Conservation (phyloP, 768 basidiomycete species). For the Leccinum truebloodii region DNA sequence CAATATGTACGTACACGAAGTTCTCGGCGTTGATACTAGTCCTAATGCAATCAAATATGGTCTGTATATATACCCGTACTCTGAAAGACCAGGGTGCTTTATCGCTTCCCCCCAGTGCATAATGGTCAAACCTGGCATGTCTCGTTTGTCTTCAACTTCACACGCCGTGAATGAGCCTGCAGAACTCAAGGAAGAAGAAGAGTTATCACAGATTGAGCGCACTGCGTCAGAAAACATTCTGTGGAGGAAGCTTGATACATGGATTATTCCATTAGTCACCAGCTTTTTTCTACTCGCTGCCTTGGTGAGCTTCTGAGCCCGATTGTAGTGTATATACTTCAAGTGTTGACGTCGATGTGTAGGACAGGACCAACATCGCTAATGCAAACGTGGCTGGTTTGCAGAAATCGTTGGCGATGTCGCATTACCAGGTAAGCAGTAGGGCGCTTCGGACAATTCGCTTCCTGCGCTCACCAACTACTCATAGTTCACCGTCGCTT, state of each 20-base stretch:
- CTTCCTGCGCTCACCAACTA: background rate
- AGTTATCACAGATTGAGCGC: constrained; percentile 9
- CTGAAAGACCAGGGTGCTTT: background rate
- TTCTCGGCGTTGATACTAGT: no score
- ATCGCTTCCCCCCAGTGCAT: background rate
- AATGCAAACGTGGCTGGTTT: constrained; percentile 65
- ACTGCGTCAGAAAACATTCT: constrained; percentile 37
- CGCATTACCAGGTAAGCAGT: constrained; percentile 28
- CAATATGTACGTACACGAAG: no score
- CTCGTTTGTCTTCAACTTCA: background rate
- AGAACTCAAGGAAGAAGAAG: constrained; percentile 3
- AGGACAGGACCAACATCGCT: constrained; percentile 49
- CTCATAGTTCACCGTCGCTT: constrained; percentile 34
- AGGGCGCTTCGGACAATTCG: background rate
- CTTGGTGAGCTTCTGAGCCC: constrained; percentile 38
- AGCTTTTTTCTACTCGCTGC: constrained; percentile 53
- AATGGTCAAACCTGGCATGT: background rate
- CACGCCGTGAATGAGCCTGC: background rate
- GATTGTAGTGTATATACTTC: background rate
- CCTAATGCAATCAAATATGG: no score
- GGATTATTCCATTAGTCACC: constrained; percentile 49
- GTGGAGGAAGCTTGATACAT: constrained; percentile 51
- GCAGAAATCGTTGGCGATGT: constrained; percentile 45
- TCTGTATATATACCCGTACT: background rate
- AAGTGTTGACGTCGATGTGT: background rate